Base-by-base conservation (phyloP, 305 asterid genomes). In the Nicotiana rustica region DNA sequence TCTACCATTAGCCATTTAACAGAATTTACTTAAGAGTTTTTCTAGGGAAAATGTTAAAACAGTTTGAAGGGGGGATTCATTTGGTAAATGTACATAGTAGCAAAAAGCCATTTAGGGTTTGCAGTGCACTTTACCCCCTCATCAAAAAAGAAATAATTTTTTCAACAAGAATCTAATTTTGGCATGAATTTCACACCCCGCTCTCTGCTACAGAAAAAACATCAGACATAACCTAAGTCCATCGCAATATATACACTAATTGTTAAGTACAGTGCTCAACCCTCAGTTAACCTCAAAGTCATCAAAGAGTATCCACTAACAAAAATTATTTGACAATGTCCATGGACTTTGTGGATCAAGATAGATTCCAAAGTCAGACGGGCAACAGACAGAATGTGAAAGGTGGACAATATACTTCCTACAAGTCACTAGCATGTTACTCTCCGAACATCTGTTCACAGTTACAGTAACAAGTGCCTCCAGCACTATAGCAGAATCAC, bases 331-430 rank as follows among this genome's bases (percentile, higher is more conserved):
- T 75, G 65, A 29, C 65, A 75, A 52, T 15, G 64, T 75, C 10
- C 80, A 75, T 8, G 65, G 65, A n/a, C 80, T 52, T 44, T 4
- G 25, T 75, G 65, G 65, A 75, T 29, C 17, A 29, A 75, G 65
- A 52, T 0, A 52, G 17, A 52, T 41, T 41, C 29, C 29, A 25
- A 75, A 75, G 47, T 75, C 65, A 75, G 15, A 14, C 13, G 15
- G 25, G 25, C 36, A 75, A 52, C 36, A 47, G 61, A 41, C 38
- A 71, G 38, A 41, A 44, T 44, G 36, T 21, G 38, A 10, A 44
- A 71, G 12, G 60, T 19, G 12, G 60, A 1, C 18, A 44, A 70
- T 5, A 44, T 41, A 44, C 60, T 71, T 71, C 78, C 78, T 71
- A 71, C 12, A 71, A 41, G 38, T 71, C 38, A 3, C 78, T 21